These are phyloP conservation scores for Sporothrix globosa DNA, from an alignment of 2,329 filamentous ascomycete genomes.

Conservation along the genomic window DNA sequence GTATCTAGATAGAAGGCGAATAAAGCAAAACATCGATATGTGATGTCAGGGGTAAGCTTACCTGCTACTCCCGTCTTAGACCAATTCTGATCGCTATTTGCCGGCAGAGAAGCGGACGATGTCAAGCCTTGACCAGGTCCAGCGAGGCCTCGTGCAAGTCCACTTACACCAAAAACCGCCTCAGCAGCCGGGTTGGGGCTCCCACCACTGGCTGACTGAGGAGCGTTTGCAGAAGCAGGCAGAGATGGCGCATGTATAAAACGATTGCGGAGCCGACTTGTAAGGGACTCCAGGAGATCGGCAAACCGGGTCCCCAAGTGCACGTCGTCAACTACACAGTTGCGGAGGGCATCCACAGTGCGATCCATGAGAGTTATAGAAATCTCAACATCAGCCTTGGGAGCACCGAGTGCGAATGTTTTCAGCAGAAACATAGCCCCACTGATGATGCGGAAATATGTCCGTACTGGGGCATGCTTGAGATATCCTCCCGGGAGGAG, in stretches of 20 bases:
- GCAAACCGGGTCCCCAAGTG: slow-evolving; percentile 84
- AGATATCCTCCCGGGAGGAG: slow-evolving; percentile 74
- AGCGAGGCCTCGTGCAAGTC: slow-evolving; percentile 7
- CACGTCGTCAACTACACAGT: slow-evolving; percentile 81
- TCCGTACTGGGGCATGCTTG: slow-evolving; percentile 80
- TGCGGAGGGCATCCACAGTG: slow-evolving; percentile 72
- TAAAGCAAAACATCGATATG: no score
- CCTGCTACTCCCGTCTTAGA: background rate
- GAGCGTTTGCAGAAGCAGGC: slow-evolving; percentile 35
- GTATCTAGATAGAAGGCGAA: background rate
- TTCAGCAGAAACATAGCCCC: slow-evolving; percentile 84
- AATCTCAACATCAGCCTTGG: slow-evolving; percentile 74
- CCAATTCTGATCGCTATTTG: slow-evolving; percentile 20
- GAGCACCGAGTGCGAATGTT: slow-evolving; percentile 80
- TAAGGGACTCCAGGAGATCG: slow-evolving; percentile 78
- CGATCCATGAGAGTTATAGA: slow-evolving; percentile 75
- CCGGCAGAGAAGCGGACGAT: background rate
- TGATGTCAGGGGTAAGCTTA: background rate
- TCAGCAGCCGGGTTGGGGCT: slow-evolving; percentile 28
- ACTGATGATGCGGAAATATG: slow-evolving; percentile 84
- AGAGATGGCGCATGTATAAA: slow-evolving; percentile 68
- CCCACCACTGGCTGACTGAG: background rate
- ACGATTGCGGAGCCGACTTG: slow-evolving; percentile 70
- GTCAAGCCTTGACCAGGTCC: background rate
- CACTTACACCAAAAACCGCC: background rate